A percentile compares a stretch with the other conserved stretches of the same genome.
Conservation (phyloP, 345 rosid species). For the Murraya paniculata region DNA sequence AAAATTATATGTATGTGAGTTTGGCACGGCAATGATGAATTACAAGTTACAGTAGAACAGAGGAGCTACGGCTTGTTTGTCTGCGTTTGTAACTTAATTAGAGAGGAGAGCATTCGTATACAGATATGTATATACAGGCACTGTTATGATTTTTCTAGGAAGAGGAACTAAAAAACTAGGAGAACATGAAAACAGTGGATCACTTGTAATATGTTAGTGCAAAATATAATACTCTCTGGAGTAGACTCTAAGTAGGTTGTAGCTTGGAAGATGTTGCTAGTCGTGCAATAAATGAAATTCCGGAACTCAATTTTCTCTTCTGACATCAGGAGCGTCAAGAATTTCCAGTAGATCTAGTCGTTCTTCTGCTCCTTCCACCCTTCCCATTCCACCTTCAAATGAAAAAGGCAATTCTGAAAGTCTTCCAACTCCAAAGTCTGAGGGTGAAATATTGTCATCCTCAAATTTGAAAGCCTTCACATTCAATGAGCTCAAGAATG, state of each 20-base stretch:
- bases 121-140: neutral
- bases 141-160: neutral
- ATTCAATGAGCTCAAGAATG: constrained; percentile 73
- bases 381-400: constrained; percentile 63
- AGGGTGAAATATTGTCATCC: constrained; percentile 90
- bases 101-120: neutral
- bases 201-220: neutral
- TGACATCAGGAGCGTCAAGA: constrained; percentile 52
- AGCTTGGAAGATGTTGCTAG: constrained; percentile 8
- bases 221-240: neutral
- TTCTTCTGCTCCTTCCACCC: constrained; percentile 58
- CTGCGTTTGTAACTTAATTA: neutral
- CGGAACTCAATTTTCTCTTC: constrained; percentile 14
- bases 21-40: neutral
- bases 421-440: constrained; percentile 79
- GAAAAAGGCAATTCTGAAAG: constrained; percentile 46
- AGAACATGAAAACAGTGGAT: neutral
- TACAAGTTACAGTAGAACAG: neutral
- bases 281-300: neutral
- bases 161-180: neutral
- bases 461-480: constrained; percentile 81
- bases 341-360: constrained; percentile 70
- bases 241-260: neutral
- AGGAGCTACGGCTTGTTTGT: neutral
- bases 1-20: neutral